Evolutionary conservation across 2,329 filamentous ascomycete species (phyloP), one percentile per base, ranked within the genome.

Genomic region (Fusarium keratoplasticum): DNA sequence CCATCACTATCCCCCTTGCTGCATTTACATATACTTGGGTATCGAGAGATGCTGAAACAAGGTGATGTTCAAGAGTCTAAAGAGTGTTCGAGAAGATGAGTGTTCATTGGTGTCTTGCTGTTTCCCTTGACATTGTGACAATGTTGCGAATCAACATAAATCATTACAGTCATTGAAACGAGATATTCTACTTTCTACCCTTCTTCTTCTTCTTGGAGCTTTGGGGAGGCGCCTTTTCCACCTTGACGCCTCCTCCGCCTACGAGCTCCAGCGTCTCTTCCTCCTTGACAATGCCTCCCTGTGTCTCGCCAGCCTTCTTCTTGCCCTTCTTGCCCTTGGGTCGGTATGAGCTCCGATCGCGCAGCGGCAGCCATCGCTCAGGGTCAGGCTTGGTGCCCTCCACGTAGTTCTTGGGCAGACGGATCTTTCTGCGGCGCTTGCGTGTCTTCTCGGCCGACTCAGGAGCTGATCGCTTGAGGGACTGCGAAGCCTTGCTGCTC

Each of bases 291-390:
- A 92, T 85, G 58, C 95, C 96, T 70, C 96, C 96, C 82, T 98
- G 96, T 10, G 94, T 98, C 75, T 94, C 93, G 70, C 88, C 87
- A 6, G 91, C 92, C 84, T 93, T 93, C 88, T 95, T 93, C 88
- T 95, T 96, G 64, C 94, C 94, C 88, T 98, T 97, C 86, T 93
- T 95, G 7, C 95, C 95, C 86, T 96, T 98, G 9, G 95, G 95
- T 57, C 93, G 88, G 83, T 98, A 99, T 44, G 91, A 94, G 77
- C 94, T 96, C 66, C 96, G 89, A 81, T 99, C 96, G 61, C 93
- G 91, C 78, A 98, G 87, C 14, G 96, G 96, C 69, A 99, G 84
- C 96, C 96, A 99, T 72, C 96, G 89, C 84, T 99, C 96, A 0
- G 95, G 92, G 82, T 99, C 96, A 36, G 94, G 89, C 74, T 91